Evolutionary conservation across 345 rosid species (phyloP).

Genomic region (Lagerstroemia speciosa): DNA sequence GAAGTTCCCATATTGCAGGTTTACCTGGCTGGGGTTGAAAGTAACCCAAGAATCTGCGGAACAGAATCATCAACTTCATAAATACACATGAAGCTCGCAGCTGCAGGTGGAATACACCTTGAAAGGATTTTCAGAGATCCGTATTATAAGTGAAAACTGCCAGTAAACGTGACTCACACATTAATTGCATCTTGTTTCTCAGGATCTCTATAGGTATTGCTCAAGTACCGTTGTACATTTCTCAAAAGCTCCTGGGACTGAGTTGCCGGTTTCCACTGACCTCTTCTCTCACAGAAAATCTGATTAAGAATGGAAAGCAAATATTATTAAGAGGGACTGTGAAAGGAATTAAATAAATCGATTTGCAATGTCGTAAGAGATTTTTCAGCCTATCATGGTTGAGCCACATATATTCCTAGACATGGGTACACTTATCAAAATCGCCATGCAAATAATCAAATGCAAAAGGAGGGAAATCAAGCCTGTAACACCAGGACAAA

Average conservation of each 20-base stretch:
- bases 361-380: not conserved
- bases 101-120: not conserved
- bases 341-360: not conserved
- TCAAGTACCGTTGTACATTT: conserved; percentile 83
- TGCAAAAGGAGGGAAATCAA: not conserved
- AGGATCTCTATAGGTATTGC: conserved; percentile 83
- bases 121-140: not conserved
- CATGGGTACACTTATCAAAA: not conserved
- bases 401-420: not conserved
- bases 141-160: not conserved
- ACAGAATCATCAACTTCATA: not conserved
- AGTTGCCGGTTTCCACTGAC: conserved; percentile 96
- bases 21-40: conserved; percentile 86
- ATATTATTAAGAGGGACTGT: not conserved
- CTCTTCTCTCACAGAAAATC: conserved; percentile 94
- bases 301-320: conserved; percentile 16
- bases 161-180: conserved; percentile 44
- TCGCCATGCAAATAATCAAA: not conserved
- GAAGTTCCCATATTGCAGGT: conserved; percentile 85
- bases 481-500: not conserved
- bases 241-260: conserved; percentile 91
- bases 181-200: conserved; percentile 95
- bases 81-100: not conserved
- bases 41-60: conserved; percentile 80
- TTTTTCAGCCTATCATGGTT: not conserved